phyloP scores from a whole-genome alignment of 2,329 filamentous ascomycete genomes.

The Cordyceps cateniannulata region DNA sequence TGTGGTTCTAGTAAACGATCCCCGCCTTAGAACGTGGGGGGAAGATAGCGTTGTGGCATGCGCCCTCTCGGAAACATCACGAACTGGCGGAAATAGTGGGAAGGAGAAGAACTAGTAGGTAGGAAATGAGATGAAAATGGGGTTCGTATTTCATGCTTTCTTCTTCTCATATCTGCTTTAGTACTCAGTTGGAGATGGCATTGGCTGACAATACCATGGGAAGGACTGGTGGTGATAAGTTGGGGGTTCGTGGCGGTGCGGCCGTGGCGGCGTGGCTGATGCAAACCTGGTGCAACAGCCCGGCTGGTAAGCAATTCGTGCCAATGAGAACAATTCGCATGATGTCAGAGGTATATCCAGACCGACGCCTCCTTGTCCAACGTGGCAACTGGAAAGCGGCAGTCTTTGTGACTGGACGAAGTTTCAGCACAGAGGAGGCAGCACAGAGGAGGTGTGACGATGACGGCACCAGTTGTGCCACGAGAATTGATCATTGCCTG shows the following conservation, averaged over 20 bases:
- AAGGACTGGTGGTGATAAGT: neutral
- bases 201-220: neutral
- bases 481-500: neutral
- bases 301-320: neutral
- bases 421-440: too few species aligned
- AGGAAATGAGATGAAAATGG: neutral
- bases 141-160: too few species aligned
- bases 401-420: too few species aligned
- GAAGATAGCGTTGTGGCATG: neutral
- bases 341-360: neutral
- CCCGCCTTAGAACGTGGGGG: conserved; percentile 7
- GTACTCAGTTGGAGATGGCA: neutral
- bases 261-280: neutral
- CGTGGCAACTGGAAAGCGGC: too few species aligned
- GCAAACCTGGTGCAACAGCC: neutral
- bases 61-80: neutral
- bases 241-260: neutral
- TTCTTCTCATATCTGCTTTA: neutral
- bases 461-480: neutral
- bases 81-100: neutral
- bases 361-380: too few species aligned
- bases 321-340: neutral
- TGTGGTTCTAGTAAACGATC: neutral
- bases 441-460: too few species aligned
- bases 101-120: neutral